phyloP scores from a whole-genome alignment of 768 basidiomycete genomes.

The Lactarius vividus region DNA sequence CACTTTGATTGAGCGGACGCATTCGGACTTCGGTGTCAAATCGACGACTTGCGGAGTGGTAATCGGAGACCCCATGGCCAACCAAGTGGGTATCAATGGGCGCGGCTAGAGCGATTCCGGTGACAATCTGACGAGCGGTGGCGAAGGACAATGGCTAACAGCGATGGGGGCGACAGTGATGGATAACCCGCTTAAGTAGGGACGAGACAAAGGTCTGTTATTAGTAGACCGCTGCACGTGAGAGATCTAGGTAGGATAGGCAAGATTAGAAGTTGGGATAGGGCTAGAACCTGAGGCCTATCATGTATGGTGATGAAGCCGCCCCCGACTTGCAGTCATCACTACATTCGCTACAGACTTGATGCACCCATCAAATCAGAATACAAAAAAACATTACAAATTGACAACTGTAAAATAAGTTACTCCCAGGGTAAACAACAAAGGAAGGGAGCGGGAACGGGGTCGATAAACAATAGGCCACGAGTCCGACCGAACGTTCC shows the following conservation, averaged over 20 bases:
- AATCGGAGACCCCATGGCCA: background rate
- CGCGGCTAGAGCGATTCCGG: background rate
- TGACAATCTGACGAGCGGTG: background rate
- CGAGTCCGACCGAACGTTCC: background rate
- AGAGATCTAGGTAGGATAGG: background rate
- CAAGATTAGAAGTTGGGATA: background rate
- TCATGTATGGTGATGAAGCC: background rate
- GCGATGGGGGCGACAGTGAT: background rate
- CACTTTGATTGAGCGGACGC: background rate
- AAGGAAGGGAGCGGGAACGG: background rate
- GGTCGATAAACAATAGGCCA: background rate
- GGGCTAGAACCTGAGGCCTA: background rate
- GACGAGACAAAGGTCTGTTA: background rate
- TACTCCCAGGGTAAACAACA: background rate
- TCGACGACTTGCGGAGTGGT: background rate
- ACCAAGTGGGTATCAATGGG: background rate
- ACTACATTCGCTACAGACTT: background rate
- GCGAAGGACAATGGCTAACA: background rate
- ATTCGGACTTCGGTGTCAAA: background rate
- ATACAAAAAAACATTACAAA: background rate
- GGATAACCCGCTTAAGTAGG: background rate
- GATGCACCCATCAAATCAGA: background rate
- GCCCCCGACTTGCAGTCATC: background rate
- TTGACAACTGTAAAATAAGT: background rate
- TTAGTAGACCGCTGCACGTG: background rate